Conservation (phyloP, 345 rosid species). For the Populus alba region DNA sequence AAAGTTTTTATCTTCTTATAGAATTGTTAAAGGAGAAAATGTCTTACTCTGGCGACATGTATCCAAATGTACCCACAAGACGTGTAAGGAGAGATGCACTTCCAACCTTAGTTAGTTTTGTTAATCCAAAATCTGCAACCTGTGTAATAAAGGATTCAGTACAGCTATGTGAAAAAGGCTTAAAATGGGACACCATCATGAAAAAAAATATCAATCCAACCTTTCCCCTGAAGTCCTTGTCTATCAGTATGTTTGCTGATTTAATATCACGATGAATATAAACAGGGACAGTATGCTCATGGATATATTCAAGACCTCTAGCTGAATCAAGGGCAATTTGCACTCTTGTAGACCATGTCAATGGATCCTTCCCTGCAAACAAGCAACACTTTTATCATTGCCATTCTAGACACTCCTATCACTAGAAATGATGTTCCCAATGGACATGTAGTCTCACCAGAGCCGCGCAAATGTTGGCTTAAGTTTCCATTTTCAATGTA, state of each 20-base stretch:
- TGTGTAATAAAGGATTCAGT: conserved; percentile 25
- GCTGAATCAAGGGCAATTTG: conserved; percentile 99
- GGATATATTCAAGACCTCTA: conserved; percentile 96
- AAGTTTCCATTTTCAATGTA: conserved; percentile 91
- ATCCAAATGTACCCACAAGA: conserved; percentile 96
- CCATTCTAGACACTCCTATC: conserved; percentile 5
- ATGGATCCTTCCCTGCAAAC: conserved; percentile 63
- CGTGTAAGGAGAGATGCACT: conserved; percentile 58
- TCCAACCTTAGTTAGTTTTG: conserved; percentile 88
- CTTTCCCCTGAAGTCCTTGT: conserved; percentile 81
- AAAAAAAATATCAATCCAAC: conserved; percentile 30
- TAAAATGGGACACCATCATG: conserved; percentile 3
- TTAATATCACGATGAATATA: conserved; percentile 95
- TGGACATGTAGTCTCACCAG: conserved; percentile 44
- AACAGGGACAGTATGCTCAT: conserved; percentile 97
- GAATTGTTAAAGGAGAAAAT: not conserved
- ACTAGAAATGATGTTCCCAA: not conserved
- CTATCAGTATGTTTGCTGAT: conserved; percentile 92
- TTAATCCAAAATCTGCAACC: conserved; percentile 97
- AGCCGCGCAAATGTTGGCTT: conserved; percentile 84
- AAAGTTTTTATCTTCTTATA: not conserved
- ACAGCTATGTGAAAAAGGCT: not conserved
- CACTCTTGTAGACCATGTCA: conserved; percentile 80
- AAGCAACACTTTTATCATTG: conserved; percentile 11
- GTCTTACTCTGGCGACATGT: conserved; percentile 97